These are phyloP conservation scores for Aspergillus versicolor DNA, from an alignment of 2,329 filamentous ascomycete species.

Conservation along the genomic window DNA sequence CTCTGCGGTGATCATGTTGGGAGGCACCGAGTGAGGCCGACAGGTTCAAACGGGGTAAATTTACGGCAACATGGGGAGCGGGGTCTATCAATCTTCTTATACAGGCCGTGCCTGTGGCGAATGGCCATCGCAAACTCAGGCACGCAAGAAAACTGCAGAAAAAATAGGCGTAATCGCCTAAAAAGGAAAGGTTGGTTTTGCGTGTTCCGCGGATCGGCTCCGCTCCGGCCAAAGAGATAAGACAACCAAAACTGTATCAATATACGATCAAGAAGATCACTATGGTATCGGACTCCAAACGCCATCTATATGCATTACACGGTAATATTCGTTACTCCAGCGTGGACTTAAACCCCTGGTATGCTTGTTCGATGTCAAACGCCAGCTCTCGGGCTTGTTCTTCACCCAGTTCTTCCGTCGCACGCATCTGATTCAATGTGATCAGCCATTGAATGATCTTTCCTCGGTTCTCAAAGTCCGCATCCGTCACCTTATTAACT, in stretches of 20 bases:
- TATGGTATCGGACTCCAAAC: conserved; percentile 17
- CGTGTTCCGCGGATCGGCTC: conserved; percentile 27
- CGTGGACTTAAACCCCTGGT: conserved; percentile 86
- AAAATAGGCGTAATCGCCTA: conserved; percentile 31
- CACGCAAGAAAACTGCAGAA: conserved; percentile 24
- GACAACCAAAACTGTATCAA: not conserved
- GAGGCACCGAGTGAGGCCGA: conserved; percentile 1
- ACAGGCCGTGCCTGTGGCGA: conserved; percentile 17
- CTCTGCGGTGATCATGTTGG: conserved; percentile 36
- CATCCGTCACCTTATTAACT: conserved; percentile 93
- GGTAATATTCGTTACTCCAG: conserved; percentile 50
- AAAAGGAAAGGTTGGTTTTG: conserved; percentile 32
- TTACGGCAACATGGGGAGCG: not conserved
- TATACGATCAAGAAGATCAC: not conserved
- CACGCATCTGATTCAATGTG: conserved; percentile 95
- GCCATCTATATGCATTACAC: conserved; percentile 6
- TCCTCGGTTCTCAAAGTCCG: conserved; percentile 89
- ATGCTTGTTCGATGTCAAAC: conserved; percentile 90
- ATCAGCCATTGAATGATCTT: conserved; percentile 99
- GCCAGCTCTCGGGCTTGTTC: conserved; percentile 86
- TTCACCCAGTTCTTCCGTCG: conserved; percentile 83
- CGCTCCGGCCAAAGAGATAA: conserved; percentile 17
- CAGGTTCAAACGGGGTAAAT: conserved; percentile 3
- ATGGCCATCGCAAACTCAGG: conserved; percentile 20
- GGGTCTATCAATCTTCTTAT: conserved; percentile 7